Percentiles rank a stretch among this genome's conserved stretches.
Evolutionary conservation across 2,329 filamentous ascomycete species (phyloP).

Genomic region (Fusarium praegraminearum): DNA sequence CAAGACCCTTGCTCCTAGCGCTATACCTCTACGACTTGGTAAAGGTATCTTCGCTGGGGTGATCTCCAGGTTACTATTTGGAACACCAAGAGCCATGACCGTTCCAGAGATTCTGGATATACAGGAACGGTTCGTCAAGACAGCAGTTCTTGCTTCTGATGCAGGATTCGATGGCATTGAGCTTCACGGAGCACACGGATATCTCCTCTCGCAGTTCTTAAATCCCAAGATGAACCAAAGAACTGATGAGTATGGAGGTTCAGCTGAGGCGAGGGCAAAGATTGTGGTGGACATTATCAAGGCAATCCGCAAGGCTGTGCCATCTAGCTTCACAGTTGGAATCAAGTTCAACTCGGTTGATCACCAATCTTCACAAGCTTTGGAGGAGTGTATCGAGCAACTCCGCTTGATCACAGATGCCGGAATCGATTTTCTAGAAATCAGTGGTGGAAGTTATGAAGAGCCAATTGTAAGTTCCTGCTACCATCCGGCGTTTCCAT

Average conservation of each 20-base stretch:
- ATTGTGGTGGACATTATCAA: neutral
- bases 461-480: neutral
- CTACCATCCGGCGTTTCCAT: neutral
- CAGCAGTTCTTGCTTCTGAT: neutral
- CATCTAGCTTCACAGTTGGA: neutral
- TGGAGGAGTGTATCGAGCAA: neutral
- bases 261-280: neutral
- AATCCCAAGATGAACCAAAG: neutral
- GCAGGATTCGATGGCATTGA: neutral
- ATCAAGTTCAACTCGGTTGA: conserved; percentile 5
- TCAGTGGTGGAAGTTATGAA: conserved; percentile 2
- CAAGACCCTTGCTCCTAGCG: neutral
- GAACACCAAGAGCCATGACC: neutral
- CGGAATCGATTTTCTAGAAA: neutral
- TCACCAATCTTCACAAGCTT: neutral
- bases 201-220: neutral
- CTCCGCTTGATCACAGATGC: neutral
- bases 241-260: neutral
- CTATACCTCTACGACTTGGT: neutral
- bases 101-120: neutral
- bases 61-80: neutral
- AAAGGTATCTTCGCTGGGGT: neutral
- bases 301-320: neutral
- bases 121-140: neutral
- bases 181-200: conserved; percentile 2